Base-by-base conservation (phyloP, 2,329 filamentous ascomycete species). In the Trichophyton mentagrophytes region DNA sequence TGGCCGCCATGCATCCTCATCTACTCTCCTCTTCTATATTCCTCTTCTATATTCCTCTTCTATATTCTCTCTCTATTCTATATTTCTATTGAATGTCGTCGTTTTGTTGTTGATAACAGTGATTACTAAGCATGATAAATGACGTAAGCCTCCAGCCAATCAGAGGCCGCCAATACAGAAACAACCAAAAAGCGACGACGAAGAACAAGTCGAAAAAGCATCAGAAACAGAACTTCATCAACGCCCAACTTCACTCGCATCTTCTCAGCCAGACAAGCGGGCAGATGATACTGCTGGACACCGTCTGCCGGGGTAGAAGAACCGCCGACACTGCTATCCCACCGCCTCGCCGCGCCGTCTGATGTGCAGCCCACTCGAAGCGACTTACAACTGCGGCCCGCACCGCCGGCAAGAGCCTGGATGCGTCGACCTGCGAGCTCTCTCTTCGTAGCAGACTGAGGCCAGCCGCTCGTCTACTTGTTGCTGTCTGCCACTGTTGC, bases 1-100 rank as follows among this genome's bases (percentile, higher is more conserved):
- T 96, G 71, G 91, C 89, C 38, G 92, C 89, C 92, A 96, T 96
- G 33, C 40, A 20, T 36, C 49, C 49, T 36, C 49, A 33, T 17
- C 15, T 33, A 33, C 8, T 15, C 13, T 8, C 47, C 7, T 15
- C 27, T 3, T 30, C 13, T 30, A 22, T 25, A 27, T 11, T 2
- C 17, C 4, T n/a, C 3, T 11, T 53, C 9, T 27, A 9, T 27
- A 27, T 20, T 25, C 22, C 11, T 30, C 9, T 51, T 53, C 25
- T 30, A 7, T 25, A n/a, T 22, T 53, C 9, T 33, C 33, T 25
- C 9, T 55, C 33, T 38, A 9, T 13, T 38, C 11, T 38, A 3
- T 38, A 30, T 30, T 30, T 22, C 6, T 27, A 27, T 27, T 27
- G 3, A 4, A 27, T 27, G 27, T 30, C 27, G 27, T 13, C n/a